These are phyloP conservation scores for Collybia nuda DNA, from an alignment of 768 basidiomycete species.

Conservation along the genomic window DNA sequence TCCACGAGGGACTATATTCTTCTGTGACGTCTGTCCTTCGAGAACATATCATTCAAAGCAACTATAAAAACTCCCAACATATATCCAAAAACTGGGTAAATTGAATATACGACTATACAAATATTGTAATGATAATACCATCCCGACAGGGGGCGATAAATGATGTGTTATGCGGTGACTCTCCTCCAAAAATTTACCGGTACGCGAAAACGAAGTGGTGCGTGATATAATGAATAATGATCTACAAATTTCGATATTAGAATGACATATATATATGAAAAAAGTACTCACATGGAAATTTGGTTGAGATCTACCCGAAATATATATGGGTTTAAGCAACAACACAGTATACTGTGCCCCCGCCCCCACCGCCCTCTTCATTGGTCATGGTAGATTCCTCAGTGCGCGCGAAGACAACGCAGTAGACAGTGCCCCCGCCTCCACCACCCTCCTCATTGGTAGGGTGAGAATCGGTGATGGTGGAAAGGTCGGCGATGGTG, in stretches of 20 bases:
- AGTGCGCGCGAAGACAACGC: too few species aligned
- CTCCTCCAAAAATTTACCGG: background rate
- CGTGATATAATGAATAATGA: background rate
- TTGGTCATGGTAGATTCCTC: background rate
- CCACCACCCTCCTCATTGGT: background rate
- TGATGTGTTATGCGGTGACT: too few species aligned
- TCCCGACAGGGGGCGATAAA: too few species aligned
- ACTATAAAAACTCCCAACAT: too few species aligned
- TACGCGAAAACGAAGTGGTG: constrained; percentile 1
- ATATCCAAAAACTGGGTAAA: too few species aligned
- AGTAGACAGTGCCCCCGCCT: too few species aligned
- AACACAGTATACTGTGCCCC: constrained; percentile 3
- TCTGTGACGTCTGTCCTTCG: too few species aligned
- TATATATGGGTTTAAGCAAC: constrained; percentile 4
- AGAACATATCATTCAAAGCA: too few species aligned
- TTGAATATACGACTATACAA: too few species aligned
- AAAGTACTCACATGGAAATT: too few species aligned
- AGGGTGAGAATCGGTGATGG: background rate
- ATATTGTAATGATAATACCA: too few species aligned
- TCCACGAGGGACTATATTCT: too few species aligned
- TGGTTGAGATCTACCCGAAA: background rate
- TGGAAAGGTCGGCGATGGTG: constrained; percentile 1
- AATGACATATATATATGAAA: background rate
- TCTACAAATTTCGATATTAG: background rate
- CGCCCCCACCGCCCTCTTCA: background rate